Evolutionary conservation across 2,329 filamentous ascomycete genomes (phyloP).

Genomic region (Dactylella cylindrospora): DNA sequence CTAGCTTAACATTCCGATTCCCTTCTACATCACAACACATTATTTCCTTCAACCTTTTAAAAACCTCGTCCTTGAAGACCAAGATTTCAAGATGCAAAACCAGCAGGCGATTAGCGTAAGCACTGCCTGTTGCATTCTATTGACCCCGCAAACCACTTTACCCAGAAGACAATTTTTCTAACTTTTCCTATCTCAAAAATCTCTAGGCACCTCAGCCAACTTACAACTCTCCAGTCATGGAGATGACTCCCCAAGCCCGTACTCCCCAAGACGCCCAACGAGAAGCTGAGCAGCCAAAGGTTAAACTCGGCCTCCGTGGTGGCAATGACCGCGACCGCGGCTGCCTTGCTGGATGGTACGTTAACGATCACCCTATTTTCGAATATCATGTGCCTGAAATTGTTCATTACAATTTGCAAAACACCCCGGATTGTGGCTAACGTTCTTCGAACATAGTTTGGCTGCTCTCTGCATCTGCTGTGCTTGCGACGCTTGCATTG

Average conservation of each 20-base stretch:
- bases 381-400: no score
- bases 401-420: not conserved
- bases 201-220: constrained; percentile 18
- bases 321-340: constrained; percentile 40
- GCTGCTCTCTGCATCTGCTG: constrained; percentile 40
- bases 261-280: constrained; percentile 25
- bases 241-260: constrained; percentile 33
- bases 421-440: not conserved
- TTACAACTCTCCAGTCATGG: constrained; percentile 20
- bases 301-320: constrained; percentile 37
- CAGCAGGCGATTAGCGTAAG: constrained; percentile 19
- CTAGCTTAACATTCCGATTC: no score
- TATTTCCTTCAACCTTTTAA: no score
- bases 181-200: no score
- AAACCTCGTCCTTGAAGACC: no score
- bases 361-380: not conserved
- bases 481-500: constrained; percentile 40
- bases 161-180: not conserved
- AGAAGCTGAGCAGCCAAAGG: constrained; percentile 31
- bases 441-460: constrained; percentile 6
- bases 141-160: not conserved
- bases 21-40: no score
- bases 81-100: constrained; percentile 19
- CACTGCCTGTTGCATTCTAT: not conserved
- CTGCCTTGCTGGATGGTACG: constrained; percentile 40